Evolutionary conservation across 1,284 basidiomycete species (phyloP), one percentile per base, ranked within the genome.

Genomic region (Xerocomus minutiporus): DNA sequence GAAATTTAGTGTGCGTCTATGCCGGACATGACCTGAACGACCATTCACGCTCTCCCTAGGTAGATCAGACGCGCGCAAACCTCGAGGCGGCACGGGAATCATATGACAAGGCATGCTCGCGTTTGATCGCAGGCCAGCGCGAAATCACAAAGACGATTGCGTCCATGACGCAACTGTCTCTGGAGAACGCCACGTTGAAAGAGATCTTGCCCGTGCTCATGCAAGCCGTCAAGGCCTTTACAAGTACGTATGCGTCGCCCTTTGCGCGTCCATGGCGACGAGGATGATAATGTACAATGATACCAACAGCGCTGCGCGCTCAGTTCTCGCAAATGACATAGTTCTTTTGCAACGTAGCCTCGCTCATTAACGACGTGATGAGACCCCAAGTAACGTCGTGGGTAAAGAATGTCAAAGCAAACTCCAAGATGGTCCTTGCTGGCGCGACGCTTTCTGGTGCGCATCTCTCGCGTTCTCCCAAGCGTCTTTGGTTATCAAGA

Each of bases 301-400:
- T 15, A 8, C 12, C 8, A 20, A 34, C 23, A 59, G 59, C 51
- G 1, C 51, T 61, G 13, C 61, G 61, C 31, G 53, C 59, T 20
- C 56, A 59, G 46, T 63, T 61, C 35, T 63, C 56, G 25, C 59
- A 61, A 31, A 51, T 61, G 61, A 49, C 53, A 0, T 39, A 56
- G 32, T 61, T 61, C 36, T 61, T 63, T 46, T 51, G 51, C 38
- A 56, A 56, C 11, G 53, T 61, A 2, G 41, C 47, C 1, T 63
- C 61, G 8, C 56, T 61, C 4, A 59, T 61, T 45, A 57, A 63
- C 15, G 61, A 61, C 26, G 59, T 61, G 35, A 61, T 63, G 53
- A 56, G 31, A 46, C 59, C 59, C 0, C 61, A 61, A 29, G 61
- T 59, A 20, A 44, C 49, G 1, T 63, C 61, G 2, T 61, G 49